Evolutionary conservation across 768 basidiomycete genomes (phyloP).

Genomic region (Cystobasidiopsis lactophilus): DNA sequence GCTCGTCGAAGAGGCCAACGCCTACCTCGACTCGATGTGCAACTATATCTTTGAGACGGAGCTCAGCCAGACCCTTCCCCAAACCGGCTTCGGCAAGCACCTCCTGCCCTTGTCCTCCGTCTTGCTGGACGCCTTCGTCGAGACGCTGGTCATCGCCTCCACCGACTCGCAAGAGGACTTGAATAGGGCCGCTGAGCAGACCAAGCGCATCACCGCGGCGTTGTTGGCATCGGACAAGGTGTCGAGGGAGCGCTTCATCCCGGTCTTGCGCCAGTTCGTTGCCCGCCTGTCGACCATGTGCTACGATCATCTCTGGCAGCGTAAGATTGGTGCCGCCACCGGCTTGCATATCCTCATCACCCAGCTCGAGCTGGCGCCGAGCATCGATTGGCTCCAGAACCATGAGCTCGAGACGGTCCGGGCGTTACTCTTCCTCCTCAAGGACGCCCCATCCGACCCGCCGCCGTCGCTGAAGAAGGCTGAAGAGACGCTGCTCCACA

Average conservation of each 20-base stretch:
- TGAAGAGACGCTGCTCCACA: constrained; percentile 40
- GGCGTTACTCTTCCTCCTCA: constrained; percentile 70
- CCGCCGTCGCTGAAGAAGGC: constrained; percentile 62
- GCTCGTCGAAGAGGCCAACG: constrained; percentile 43
- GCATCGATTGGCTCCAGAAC: constrained; percentile 52
- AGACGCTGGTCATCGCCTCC: constrained; percentile 35
- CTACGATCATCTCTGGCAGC: constrained; percentile 70
- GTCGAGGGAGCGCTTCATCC: constrained; percentile 26
- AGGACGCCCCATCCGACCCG: constrained; percentile 78
- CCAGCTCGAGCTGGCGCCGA: constrained; percentile 40
- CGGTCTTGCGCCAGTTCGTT: constrained; percentile 56
- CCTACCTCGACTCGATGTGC: constrained; percentile 46
- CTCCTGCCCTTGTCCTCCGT: constrained; percentile 24
- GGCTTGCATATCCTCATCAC: constrained; percentile 62
- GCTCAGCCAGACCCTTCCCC: constrained; percentile 28
- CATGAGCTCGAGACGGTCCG: constrained; percentile 76
- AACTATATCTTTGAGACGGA: constrained; percentile 53
- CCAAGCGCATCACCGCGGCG: constrained; percentile 32
- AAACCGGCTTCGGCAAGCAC: constrained; percentile 20
- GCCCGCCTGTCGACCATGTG: constrained; percentile 66
- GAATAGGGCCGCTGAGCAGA: constrained; percentile 12
- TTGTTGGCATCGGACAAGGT: constrained; percentile 34
- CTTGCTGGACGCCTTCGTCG: constrained; percentile 50
- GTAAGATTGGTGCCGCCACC: constrained; percentile 68
- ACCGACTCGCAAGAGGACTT: constrained; percentile 15